Evolutionary conservation across 75 land plant species (phyloP), one percentile per base, ranked within the genome.

Genomic region (Pinus taeda): DNA sequence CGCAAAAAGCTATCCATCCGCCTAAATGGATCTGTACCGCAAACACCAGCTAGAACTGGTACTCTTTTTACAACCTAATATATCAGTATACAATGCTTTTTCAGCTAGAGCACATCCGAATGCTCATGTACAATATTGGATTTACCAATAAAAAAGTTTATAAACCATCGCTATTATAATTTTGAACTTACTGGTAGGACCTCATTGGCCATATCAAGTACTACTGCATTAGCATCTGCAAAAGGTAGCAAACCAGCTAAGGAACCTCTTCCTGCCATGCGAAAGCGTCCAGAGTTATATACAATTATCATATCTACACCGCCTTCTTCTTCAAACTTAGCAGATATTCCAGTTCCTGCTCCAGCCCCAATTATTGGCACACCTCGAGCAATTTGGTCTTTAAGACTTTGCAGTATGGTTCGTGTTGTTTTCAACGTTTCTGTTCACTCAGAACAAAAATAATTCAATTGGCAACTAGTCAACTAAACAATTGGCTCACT

Each of bases 251-350:
- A 76, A 26, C 99, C 99, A 33, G 99, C 89, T 73, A 97, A 78
- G 9, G 99, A 97, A 75, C 99, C 99, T 75, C 98, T 90, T 77
- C 99, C 99, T 63, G 95, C 99, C 99, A 97, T 97, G 17, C 99
- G 89, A 74, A 97, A 97, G 22, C 98, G 87, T 21, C 99, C 98
- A 12, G 99, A 97, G 71, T 97, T 97, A 80, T 97, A 97, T 2
- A 97, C 58, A 20, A 97, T 85, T 69, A 97, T 95, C 74, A 97
- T 65, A 82, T 97, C 99, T 49, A 88, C 98, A 39, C 99, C 99
- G 73, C 99, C 99, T 72, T 80, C 92, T 81, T 97, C 99, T 86
- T 97, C 99, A 95, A 97, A 97, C 85, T 97, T 97, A 18, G 99
- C 99, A 65, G 99, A 97, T 71, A 97, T 97, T 71, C 99, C 99